phyloP scores from a whole-genome alignment of 1,284 basidiomycete species.

The Anthracocystis setariae region DNA sequence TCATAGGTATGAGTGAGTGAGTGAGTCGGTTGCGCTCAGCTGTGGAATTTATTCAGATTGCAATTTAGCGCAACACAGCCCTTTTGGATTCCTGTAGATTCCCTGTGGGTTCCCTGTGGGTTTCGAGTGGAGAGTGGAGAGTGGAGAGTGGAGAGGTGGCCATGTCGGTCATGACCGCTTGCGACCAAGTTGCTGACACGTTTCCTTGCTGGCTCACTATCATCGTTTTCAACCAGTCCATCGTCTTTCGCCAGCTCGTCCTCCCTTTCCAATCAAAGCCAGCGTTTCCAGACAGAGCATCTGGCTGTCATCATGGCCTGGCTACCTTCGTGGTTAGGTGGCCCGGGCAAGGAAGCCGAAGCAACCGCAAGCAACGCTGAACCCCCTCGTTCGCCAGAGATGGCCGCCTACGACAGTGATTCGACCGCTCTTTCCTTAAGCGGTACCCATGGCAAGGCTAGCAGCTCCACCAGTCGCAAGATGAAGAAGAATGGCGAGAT shows the following conservation, averaged over 20 bases:
- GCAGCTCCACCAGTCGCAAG: conserved; percentile 2
- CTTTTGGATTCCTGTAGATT: no score
- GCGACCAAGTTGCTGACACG: neutral
- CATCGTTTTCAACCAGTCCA: neutral
- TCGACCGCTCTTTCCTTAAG: conserved; percentile 2
- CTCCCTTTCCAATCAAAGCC: neutral
- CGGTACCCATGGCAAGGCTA: neutral
- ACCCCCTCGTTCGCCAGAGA: neutral
- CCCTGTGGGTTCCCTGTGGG: no score
- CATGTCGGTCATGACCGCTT: no score
- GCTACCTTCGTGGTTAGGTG: conserved; percentile 22
- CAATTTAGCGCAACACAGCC: no score
- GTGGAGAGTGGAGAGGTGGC: no score
- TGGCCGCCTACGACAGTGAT: conserved; percentile 9
- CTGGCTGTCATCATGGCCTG: conserved; percentile 14
- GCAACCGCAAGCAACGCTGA: neutral
- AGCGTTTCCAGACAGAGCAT: neutral
- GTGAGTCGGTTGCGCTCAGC: no score
- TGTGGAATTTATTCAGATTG: no score
- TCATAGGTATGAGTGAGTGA: no score
- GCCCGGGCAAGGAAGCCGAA: conserved; percentile 7
- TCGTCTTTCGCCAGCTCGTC: no score
- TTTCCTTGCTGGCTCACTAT: neutral
- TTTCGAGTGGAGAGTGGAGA: no score
- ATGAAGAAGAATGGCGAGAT: conserved; percentile 15